phyloP scores from a whole-genome alignment of 768 basidiomycete species.

The Kondoa malvinella region DNA sequence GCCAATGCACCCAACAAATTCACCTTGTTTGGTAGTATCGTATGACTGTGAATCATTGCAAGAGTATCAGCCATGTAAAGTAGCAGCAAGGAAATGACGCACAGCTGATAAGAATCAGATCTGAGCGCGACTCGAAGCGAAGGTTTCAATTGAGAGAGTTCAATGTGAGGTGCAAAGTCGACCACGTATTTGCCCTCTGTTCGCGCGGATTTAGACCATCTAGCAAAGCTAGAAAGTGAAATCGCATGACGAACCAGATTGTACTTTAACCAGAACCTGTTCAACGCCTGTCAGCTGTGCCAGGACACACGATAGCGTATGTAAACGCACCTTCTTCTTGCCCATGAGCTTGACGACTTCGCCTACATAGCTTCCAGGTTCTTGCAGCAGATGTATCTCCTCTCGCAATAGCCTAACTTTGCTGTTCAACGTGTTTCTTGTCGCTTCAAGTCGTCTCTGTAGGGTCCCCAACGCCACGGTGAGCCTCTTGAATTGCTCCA shows the following conservation, averaged over 20 bases:
- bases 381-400: slow-evolving; percentile 72
- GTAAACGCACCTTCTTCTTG: slow-evolving; percentile 94
- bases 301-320: slow-evolving; percentile 59
- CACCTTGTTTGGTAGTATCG: slow-evolving; percentile 5
- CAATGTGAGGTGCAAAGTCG: slow-evolving; percentile 76
- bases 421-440: slow-evolving; percentile 90
- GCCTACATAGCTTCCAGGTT: slow-evolving; percentile 93
- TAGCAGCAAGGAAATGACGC: background rate
- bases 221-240: background rate
- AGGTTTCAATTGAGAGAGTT: slow-evolving; percentile 59
- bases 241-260: background rate
- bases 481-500: background rate
- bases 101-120: slow-evolving; percentile 47
- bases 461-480: background rate
- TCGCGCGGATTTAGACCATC: background rate
- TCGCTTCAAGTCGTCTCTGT: slow-evolving; percentile 70
- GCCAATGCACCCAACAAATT: background rate
- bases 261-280: slow-evolving; percentile 9
- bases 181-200: slow-evolving; percentile 95
- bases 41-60: slow-evolving; percentile 1
- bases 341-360: slow-evolving; percentile 98
- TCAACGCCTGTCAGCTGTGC: background rate
- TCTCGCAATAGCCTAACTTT: slow-evolving; percentile 68
- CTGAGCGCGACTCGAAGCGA: slow-evolving; percentile 85
- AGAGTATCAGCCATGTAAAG: background rate